A percentile compares a stretch with the other conserved stretches of the same genome.
These are phyloP conservation scores for Crithidia expoeki DNA, from an alignment of 208 protist species.

Conservation along the genomic window DNA sequence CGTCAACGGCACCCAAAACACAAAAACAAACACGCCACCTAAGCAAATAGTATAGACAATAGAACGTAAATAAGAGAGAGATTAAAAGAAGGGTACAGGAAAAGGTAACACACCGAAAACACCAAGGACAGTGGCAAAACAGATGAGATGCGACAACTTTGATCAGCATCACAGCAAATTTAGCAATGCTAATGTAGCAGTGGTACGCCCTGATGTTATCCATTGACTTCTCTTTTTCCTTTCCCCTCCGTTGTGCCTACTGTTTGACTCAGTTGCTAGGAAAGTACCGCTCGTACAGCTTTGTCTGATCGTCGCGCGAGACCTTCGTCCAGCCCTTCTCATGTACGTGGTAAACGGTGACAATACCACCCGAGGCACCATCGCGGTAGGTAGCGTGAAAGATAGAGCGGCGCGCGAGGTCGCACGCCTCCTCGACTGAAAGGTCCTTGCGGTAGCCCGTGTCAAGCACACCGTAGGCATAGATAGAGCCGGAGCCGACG, in stretches of 20 bases:
- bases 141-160: too few relatives aligned
- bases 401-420: constrained; percentile 98
- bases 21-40: neutral
- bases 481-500: constrained; percentile 99
- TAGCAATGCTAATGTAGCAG: too few relatives aligned
- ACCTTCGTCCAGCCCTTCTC: constrained; percentile 95
- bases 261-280: constrained; percentile 17
- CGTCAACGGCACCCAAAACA: neutral
- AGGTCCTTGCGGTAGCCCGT: constrained; percentile 94
- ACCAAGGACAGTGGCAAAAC: neutral
- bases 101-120: neutral
- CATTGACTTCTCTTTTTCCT: neutral
- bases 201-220: too few relatives aligned
- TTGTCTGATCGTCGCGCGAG: constrained; percentile 93
- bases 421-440: constrained; percentile 97
- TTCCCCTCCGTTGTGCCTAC: neutral
- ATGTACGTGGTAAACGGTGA: constrained; percentile 97
- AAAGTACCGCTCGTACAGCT: constrained; percentile 85
- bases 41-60: constrained; percentile 1
- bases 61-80: constrained; percentile 1
- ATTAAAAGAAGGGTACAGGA: neutral
- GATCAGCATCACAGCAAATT: too few relatives aligned
- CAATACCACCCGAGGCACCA: constrained; percentile 97
- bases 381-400: constrained; percentile 99
- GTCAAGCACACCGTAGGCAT: constrained; percentile 99